Conservation (phyloP, 768 basidiomycete species). For the Russula sp. region DNA sequence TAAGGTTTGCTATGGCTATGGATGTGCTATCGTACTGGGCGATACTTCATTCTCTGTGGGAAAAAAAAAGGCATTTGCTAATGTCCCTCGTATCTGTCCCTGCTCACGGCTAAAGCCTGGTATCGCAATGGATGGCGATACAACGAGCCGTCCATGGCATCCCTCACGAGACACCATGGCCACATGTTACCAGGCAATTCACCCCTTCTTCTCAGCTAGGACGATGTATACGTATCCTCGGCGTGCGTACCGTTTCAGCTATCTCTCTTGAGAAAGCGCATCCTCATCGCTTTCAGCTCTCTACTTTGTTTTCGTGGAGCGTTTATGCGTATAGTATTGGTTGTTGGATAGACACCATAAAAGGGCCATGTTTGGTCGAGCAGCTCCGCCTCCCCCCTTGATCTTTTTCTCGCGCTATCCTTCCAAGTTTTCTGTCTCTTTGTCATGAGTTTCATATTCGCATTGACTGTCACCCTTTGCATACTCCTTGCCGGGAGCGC, state of each 20-base stretch:
- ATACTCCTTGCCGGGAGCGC: conserved; percentile 37
- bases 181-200: not conserved
- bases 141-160: not conserved
- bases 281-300: not conserved
- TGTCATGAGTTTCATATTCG: not conserved
- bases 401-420: not conserved
- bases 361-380: not conserved
- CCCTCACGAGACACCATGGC: conserved; percentile 1
- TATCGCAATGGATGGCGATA: not conserved
- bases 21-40: too few relatives aligned
- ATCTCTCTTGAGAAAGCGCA: not conserved
- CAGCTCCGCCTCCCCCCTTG: too few relatives aligned
- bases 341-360: conserved; percentile 1
- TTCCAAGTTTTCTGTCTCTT: not conserved
- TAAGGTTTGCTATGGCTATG: too few relatives aligned
- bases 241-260: not conserved
- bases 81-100: not conserved
- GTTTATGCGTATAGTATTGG: not conserved
- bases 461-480: not conserved
- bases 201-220: not conserved
- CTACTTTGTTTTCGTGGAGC: not conserved
- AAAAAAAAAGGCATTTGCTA: too few relatives aligned
- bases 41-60: too few relatives aligned
- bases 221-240: not conserved
- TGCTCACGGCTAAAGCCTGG: not conserved